Base-by-base conservation (phyloP, 2,329 filamentous ascomycete species). In the Blastomyces emzantsi region DNA sequence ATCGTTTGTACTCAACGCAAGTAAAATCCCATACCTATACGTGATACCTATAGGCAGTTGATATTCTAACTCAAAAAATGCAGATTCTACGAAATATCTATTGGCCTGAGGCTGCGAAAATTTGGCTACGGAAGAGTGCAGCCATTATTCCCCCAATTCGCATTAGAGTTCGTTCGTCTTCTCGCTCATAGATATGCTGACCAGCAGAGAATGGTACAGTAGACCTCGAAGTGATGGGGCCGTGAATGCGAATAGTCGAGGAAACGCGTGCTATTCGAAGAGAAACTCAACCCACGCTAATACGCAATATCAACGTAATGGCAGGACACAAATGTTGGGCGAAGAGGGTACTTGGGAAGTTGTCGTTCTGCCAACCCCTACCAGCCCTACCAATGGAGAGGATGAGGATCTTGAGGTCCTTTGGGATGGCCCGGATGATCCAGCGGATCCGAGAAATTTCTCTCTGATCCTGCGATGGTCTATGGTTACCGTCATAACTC, bases 381-480 rank as follows among this genome's bases (percentile, higher is more conserved):
- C 13, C 39, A 59, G 9, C 39, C 5, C 41, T 2, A 13, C 13
- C 19, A 30, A 43, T 4, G 15, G 22, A 3, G 33, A 59, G 7
- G 39, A 59, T 30, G 56, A 45, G n/a, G n/a, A 43, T 13, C 55
- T 59, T 13, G 39, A 59, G 13, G 56, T 47, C 11, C n/a, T 30
- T 47, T 59, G 56, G 56, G 49, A 54, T 45, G 22, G 33, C 11
- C 17, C 17, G 19, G 19, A 62, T n/a, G 60, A 62, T 28, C 49
- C 60, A 28, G 25, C 7, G n/a, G 6, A 55, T 3, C 60, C 60
- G 17, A n/a, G 36, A 22, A 43, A 55, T 15, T 36, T 55, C 9
- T 33, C 60, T 25, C 41, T 39, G 60, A 13, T 43, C 49, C 47
- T 28, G 5, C 33, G 52, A 55, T 62, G 60, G 60, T 25, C 49